Evolutionary conservation across 805 yeast species (phyloP).

Genomic region (Metschnikowia matae): DNA sequence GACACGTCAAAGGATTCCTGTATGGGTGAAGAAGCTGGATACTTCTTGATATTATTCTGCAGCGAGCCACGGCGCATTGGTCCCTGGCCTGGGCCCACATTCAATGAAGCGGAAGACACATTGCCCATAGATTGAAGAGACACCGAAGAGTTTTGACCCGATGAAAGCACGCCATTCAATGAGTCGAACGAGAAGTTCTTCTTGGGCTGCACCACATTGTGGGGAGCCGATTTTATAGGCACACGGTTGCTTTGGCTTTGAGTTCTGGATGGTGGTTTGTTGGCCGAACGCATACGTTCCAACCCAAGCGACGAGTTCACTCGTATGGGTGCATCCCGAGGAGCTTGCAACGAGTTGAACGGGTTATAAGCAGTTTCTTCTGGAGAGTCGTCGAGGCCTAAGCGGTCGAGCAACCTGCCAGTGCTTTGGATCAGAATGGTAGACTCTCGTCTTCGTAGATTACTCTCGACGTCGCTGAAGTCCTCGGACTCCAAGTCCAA

Average conservation of each 20-base stretch:
- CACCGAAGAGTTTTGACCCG: conserved; percentile 9
- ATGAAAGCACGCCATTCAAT: conserved; percentile 12
- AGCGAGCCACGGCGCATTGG: neutral
- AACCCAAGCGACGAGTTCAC: conserved; percentile 15
- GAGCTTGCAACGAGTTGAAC: conserved; percentile 3
- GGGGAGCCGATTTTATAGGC: conserved; percentile 12
- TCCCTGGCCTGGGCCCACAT: neutral
- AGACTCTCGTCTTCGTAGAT: conserved; percentile 16
- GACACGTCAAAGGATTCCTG: neutral
- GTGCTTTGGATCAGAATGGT: conserved; percentile 15
- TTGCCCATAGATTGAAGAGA: conserved; percentile 8
- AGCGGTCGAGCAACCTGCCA: conserved; percentile 18
- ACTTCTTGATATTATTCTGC: neutral
- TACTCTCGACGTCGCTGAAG: conserved; percentile 10
- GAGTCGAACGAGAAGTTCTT: conserved; percentile 13
- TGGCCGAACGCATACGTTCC: conserved; percentile 16
- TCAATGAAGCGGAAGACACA: neutral
- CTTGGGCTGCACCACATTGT: conserved; percentile 16
- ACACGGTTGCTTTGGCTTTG: conserved; percentile 6
- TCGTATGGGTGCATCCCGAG: conserved; percentile 13
- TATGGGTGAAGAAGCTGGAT: conserved; percentile 6
- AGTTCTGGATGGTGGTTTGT: conserved; percentile 6
- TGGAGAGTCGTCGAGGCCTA: conserved; percentile 28
- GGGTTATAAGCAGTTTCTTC: conserved; percentile 5
- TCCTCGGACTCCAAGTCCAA: conserved; percentile 18